Conservation (phyloP, 202 grass and related monocot genomes). For the Cymbopogon flexuosus region DNA sequence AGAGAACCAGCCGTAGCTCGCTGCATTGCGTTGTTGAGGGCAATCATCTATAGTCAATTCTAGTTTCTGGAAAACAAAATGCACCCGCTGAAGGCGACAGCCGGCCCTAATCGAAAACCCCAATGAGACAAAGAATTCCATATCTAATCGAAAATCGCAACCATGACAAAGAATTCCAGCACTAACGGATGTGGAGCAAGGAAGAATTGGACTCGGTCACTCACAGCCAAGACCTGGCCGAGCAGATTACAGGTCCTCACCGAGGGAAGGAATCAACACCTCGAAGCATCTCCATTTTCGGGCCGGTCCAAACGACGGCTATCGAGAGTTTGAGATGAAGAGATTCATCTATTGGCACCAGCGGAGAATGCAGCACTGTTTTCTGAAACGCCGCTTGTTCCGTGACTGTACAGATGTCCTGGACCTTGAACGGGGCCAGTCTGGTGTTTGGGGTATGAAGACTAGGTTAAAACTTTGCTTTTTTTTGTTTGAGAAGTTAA, state of each 20-base stretch:
- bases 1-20: not conserved
- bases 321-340: not conserved
- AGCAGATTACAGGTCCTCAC: not conserved
- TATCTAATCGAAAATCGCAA: not conserved
- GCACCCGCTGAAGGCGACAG: not conserved
- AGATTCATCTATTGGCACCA: not conserved
- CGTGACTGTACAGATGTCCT: too few relatives aligned
- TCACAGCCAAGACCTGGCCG: not conserved
- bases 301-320: not conserved
- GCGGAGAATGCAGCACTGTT: too few relatives aligned
- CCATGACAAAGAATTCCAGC: not conserved
- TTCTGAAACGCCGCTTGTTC: not conserved
- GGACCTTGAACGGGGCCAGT: too few relatives aligned
- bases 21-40: not conserved
- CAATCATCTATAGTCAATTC: too few relatives aligned
- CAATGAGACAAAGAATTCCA: not conserved
- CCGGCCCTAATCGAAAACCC: not conserved
- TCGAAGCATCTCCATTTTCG: not conserved
- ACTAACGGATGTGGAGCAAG: not conserved
- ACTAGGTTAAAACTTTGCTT: too few relatives aligned
- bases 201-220: too few relatives aligned
- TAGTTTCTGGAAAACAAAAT: too few relatives aligned
- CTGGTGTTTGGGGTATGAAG: too few relatives aligned
- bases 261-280: not conserved
- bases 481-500: too few relatives aligned